phyloP scores from a whole-genome alignment of 306 rosid species.

The Inga laurina region DNA sequence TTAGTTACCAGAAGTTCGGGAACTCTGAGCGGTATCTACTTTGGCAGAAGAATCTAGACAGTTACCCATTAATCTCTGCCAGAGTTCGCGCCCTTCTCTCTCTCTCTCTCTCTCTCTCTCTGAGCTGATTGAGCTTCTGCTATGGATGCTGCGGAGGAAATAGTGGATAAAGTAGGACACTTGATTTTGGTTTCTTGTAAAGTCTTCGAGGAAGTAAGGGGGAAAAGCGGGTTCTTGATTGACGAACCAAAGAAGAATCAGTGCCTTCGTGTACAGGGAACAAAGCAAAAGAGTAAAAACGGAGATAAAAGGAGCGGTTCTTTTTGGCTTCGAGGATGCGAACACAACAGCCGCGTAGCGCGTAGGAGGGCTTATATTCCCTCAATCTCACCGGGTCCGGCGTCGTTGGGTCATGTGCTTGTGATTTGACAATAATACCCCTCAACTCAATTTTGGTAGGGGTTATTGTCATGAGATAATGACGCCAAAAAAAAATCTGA shows the following conservation, averaged over 20 bases:
- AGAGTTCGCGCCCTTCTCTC: not conserved
- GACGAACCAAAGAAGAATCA: not conserved
- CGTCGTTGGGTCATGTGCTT: not conserved
- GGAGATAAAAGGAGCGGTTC: not conserved
- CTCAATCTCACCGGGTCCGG: not conserved
- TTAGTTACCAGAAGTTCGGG: conserved; percentile 50
- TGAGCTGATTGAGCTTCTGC: not conserved
- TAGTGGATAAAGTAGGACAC: not conserved
- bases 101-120: not conserved
- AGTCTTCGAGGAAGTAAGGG: not conserved
- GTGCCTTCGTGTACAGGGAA: conserved; percentile 4
- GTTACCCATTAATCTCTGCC: conserved; percentile 61
- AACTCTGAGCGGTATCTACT: conserved; percentile 58
- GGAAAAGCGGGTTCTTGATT: not conserved
- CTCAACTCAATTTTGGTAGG: not conserved
- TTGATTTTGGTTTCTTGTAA: not conserved
- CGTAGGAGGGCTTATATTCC: conserved; percentile 12
- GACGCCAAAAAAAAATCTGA: too few relatives aligned
- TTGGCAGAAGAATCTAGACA: conserved; percentile 80
- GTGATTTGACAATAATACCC: conserved; percentile 31
- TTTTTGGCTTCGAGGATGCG: conserved; percentile 27
- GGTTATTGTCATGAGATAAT: too few relatives aligned
- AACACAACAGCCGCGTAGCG: conserved; percentile 31
- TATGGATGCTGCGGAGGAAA: not conserved
- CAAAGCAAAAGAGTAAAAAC: conserved; percentile 10